Conservation (phyloP, 208 protist species). For the Trypanosoma theileri region DNA sequence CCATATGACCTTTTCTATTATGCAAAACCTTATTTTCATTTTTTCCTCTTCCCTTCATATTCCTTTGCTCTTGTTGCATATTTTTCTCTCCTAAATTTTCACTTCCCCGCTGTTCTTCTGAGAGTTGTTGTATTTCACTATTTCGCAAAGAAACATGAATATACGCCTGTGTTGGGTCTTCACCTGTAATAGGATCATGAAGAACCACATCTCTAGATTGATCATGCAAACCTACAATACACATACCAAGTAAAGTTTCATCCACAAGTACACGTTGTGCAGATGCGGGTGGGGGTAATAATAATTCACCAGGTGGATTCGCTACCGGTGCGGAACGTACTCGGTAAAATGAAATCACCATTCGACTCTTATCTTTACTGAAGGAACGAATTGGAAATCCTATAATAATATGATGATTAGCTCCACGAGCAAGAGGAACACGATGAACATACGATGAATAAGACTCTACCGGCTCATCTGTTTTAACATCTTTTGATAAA, state of each 20-base stretch:
- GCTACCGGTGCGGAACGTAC: constrained; percentile 44
- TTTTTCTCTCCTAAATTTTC: neutral
- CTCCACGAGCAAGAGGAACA: constrained; percentile 59
- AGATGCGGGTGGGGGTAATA: constrained; percentile 25
- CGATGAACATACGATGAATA: constrained; percentile 86
- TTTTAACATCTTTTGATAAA: constrained; percentile 77
- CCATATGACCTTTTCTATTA: neutral
- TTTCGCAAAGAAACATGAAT: constrained; percentile 16
- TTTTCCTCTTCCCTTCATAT: neutral
- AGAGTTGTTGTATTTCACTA: no score
- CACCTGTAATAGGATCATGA: constrained; percentile 56
- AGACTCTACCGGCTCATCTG: constrained; percentile 60
- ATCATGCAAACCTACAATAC: constrained; percentile 67
- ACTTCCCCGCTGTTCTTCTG: no score
- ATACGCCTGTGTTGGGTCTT: constrained; percentile 31
- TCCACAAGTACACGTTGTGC: constrained; percentile 53
- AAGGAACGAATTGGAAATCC: constrained; percentile 66
- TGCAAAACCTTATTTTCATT: neutral
- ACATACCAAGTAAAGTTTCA: constrained; percentile 76
- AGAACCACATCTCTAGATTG: constrained; percentile 70
- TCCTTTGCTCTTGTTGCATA: neutral
- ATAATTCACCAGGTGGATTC: constrained; percentile 31
- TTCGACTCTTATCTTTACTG: constrained; percentile 59
- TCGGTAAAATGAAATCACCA: constrained; percentile 80
- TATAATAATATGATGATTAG: constrained; percentile 59